Evolutionary conservation across 2,329 filamentous ascomycete species (phyloP), one percentile per base, ranked within the genome.

Genomic region (Microdochium trichocladiopsis): DNA sequence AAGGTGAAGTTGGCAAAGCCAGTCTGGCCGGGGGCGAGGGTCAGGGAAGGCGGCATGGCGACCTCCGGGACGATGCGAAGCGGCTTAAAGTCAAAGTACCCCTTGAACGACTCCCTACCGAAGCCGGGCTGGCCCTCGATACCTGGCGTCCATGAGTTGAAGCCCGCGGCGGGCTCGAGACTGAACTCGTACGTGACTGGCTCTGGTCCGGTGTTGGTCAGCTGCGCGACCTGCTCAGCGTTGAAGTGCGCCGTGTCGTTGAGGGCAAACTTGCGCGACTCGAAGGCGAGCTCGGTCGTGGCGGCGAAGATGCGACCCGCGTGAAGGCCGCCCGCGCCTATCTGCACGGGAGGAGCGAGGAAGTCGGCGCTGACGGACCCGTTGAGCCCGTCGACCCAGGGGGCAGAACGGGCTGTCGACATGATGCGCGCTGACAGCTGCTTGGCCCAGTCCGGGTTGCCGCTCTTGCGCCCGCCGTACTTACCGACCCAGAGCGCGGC

Each of bases 181-280:
- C 60, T 60, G 49, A 74, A 61, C 3, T 54, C 61, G 58, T 72
- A 74, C 12, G 66, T 66, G 25, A 69, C 60, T 14, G 61, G 54
- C 31, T 63, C 58, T n/a, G 54, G 56, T 23, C 65, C 71, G 8
- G 59, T 60, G 57, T 74, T 75, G 37, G 61, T 66, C 52, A 75
- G 65, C 24, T 65, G 64, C 48, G 73, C 68, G 25, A 63, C 60
- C 31, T 67, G 64, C 10, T 54, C 60, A 1, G 57, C 58, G 8
- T 56, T 54, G 52, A 74, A 69, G 56, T 73, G 59, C 23, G 64
- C 63, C 12, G 71, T 73, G 55, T 75, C 72, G 52, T 75, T 75
- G 52, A 74, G 68, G 47, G 68, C 64, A 53, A 74, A 71, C 47
- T 64, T 64, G 47, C 73, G 61, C 48, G 64, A 69, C n/a, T 63